Evolutionary conservation across 2,329 filamentous ascomycete species (phyloP).

Genomic region (Aspergillus sclerotialis): DNA sequence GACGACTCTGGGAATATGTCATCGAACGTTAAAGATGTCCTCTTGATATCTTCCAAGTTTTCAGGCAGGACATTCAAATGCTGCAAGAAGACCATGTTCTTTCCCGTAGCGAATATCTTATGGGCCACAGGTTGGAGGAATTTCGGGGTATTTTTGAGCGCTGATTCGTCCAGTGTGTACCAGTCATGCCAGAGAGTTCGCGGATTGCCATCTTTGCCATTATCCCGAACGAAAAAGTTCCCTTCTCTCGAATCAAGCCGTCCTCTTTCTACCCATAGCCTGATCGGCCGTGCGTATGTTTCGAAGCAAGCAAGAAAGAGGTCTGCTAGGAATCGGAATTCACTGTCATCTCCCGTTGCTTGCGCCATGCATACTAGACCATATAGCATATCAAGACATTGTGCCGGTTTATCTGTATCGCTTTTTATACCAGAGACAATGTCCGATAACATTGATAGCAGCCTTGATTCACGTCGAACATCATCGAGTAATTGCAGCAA

Average conservation of each 20-base stretch:
- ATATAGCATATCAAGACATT: constrained; percentile 73
- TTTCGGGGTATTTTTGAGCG: constrained; percentile 57
- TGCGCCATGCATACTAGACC: constrained; percentile 64
- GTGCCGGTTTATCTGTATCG: constrained; percentile 49
- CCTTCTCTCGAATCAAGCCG: constrained; percentile 58
- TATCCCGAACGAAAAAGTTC: constrained; percentile 67
- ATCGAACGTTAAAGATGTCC: constrained; percentile 22
- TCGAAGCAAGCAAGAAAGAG: constrained; percentile 77
- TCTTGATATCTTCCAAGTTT: constrained; percentile 27
- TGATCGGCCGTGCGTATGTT: constrained; percentile 73
- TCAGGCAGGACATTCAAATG: constrained; percentile 49
- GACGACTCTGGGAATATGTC: constrained; percentile 33
- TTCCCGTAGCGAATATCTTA: constrained; percentile 79
- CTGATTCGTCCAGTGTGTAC: constrained; percentile 57
- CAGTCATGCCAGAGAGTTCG: constrained; percentile 69
- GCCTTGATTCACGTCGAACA: constrained; percentile 46
- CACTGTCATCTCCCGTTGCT: constrained; percentile 54
- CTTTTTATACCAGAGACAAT: constrained; percentile 54
- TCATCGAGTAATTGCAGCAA: constrained; percentile 56
- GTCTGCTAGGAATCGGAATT: constrained; percentile 57
- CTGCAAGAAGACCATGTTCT: constrained; percentile 78
- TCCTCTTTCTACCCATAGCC: constrained; percentile 78
- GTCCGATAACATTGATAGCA: constrained; percentile 54
- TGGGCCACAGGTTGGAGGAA: constrained; percentile 65
- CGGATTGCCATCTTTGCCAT: constrained; percentile 48